These are phyloP conservation scores for Hanseniaspora vineae DNA, from an alignment of 805 yeast genomes.

Conservation along the genomic window DNA sequence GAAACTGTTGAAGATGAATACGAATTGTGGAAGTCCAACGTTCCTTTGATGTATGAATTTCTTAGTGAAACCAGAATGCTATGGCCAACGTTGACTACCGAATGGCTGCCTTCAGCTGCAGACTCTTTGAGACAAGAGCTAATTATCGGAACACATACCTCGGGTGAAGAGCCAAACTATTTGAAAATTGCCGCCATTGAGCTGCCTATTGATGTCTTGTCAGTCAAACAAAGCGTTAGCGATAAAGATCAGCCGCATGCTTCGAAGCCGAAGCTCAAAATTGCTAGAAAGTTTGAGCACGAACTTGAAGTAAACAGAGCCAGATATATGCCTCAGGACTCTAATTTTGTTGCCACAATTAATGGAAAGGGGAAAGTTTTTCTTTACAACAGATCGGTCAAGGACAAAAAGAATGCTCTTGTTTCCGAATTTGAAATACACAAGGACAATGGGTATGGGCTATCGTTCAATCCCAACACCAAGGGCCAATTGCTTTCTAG, in stretches of 20 bases:
- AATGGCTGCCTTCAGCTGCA: constrained; percentile 49
- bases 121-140: constrained; percentile 31
- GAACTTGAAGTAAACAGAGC: constrained; percentile 61
- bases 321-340: constrained; percentile 52
- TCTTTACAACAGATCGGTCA: constrained; percentile 31
- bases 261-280: constrained; percentile 38
- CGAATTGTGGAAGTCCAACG: constrained; percentile 68
- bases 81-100: constrained; percentile 74
- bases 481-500: constrained; percentile 43
- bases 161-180: constrained; percentile 54
- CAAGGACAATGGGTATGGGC: constrained; percentile 58
- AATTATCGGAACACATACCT: constrained; percentile 61
- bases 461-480: constrained; percentile 45
- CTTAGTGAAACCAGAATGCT: constrained; percentile 67
- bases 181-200: constrained; percentile 53
- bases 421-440: constrained; percentile 27
- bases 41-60: constrained; percentile 72
- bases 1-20: constrained; percentile 41
- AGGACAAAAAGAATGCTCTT: constrained; percentile 17
- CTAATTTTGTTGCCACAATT: constrained; percentile 47
- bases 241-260: constrained; percentile 12
- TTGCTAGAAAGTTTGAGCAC: constrained; percentile 47
- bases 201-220: constrained; percentile 33
- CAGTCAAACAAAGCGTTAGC: constrained; percentile 5
- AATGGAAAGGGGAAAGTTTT: constrained; percentile 52